Percentiles rank a stretch among this genome's conserved stretches.
phyloP scores from a whole-genome alignment of 306 rosid species.

The Prunus kanzakura region DNA sequence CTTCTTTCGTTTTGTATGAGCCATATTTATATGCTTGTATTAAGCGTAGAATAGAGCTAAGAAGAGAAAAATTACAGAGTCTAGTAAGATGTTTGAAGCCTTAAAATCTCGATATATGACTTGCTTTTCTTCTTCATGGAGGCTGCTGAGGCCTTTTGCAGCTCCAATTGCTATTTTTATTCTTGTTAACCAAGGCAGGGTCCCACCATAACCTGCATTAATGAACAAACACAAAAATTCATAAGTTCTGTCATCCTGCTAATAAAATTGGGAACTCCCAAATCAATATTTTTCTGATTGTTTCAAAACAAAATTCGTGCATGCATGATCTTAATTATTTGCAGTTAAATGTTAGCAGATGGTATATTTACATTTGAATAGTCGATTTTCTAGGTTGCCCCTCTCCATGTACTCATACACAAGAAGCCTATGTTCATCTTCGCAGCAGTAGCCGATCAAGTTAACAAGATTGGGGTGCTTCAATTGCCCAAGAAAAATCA shows the following conservation, averaged over 20 bases:
- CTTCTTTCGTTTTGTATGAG: background rate
- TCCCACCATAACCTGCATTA: constrained; percentile 66
- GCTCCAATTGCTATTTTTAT: constrained; percentile 82
- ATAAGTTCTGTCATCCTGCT: background rate
- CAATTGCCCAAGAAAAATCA: constrained; percentile 81
- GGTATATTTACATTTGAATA: constrained; percentile 51
- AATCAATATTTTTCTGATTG: background rate
- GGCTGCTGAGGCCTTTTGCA: constrained; percentile 81
- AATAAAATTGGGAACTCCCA: background rate
- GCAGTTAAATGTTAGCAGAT: too few species aligned
- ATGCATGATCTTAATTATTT: background rate
- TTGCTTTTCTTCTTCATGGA: constrained; percentile 82
- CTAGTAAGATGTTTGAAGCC: constrained; percentile 78
- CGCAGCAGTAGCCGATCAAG: constrained; percentile 85
- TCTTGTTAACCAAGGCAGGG: constrained; percentile 89
- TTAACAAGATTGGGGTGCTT: constrained; percentile 83
- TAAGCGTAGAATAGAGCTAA: background rate
- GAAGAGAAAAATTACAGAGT: constrained; percentile 35
- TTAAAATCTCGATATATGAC: constrained; percentile 86
- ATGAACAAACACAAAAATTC: background rate
- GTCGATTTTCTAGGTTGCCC: constrained; percentile 65
- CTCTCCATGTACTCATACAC: constrained; percentile 82
- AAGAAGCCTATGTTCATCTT: constrained; percentile 85
- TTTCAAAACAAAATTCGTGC: background rate
- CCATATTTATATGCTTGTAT: background rate